Evolutionary conservation across 139 green algal genomes (phyloP).

Genomic region (Coelastrella sp.): DNA sequence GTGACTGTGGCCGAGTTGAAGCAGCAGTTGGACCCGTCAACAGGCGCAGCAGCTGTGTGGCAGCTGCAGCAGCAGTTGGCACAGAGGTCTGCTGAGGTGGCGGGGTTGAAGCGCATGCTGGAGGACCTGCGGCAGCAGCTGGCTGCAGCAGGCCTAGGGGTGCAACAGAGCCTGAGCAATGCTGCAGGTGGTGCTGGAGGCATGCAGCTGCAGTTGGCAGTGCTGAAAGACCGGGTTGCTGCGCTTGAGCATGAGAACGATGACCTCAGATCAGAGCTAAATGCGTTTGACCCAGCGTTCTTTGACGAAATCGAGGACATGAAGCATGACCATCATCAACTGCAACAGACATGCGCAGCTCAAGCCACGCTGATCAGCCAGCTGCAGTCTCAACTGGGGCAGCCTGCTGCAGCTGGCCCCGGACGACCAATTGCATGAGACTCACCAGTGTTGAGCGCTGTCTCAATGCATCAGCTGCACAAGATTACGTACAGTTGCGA

Average conservation of each 20-base stretch:
- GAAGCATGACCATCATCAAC: slow-evolving; percentile 47
- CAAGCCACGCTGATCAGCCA: slow-evolving; percentile 13
- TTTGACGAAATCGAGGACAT: slow-evolving; percentile 87
- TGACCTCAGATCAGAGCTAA: slow-evolving; percentile 79
- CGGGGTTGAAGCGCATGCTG: slow-evolving; percentile 60
- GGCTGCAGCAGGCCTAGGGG: slow-evolving; percentile 8
- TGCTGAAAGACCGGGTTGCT: slow-evolving; percentile 58
- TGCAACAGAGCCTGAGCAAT: too few species aligned
- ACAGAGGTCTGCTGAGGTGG: slow-evolving; percentile 47
- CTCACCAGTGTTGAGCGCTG: too few species aligned
- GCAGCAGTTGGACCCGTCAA: not conserved
- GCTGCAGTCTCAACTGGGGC: slow-evolving; percentile 28
- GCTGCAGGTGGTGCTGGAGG: slow-evolving; percentile 20
- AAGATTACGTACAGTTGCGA: too few species aligned
- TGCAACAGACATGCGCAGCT: slow-evolving; percentile 32
- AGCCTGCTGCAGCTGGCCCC: not conserved
- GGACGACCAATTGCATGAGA: not conserved
- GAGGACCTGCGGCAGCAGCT: slow-evolving; percentile 50
- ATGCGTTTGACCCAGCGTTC: slow-evolving; percentile 81
- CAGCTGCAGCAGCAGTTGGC: slow-evolving; percentile 50
- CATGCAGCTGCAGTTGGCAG: not conserved
- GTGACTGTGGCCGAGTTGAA: slow-evolving; percentile 45
- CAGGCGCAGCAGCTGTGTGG: not conserved
- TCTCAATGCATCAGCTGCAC: too few species aligned
- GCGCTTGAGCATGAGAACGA: slow-evolving; percentile 76